Base-by-base conservation (phyloP, 2,329 filamentous ascomycete species). In the Neopestalotiopsis rosae region DNA sequence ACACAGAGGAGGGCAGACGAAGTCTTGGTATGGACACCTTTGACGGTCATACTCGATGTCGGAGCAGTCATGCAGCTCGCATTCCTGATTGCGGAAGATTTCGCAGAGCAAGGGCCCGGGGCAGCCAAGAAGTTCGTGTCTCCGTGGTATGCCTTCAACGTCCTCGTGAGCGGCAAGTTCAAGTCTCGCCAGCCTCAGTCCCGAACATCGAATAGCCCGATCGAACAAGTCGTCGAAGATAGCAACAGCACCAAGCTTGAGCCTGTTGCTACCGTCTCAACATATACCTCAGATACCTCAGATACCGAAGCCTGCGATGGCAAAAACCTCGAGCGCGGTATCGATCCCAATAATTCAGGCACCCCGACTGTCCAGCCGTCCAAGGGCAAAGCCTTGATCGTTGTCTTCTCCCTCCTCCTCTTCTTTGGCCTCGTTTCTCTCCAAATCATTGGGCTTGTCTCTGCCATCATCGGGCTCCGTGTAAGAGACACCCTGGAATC, bases 31-130 rank as follows among this genome's bases (percentile, higher is more conserved):
- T 72, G 71, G 71, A 67, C 69, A 68, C 69, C 71, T 1, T 45
- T 71, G 65, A 52, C 69, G 1, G 68, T 72, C 32, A 67, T 71
- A 6, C 68, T 72, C 9, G 71, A 72, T 38, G 57, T 72, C 13
- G 71, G 71, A 6, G 68, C 69, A 13, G 69, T 71, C 61, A 72
- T 72, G 69, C 71, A 72, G 68, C 71, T 72, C 24, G 67, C 67
- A 10, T 71, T 67, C 45, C 65, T 72, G n/a, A 58, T 71, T 1
- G 49, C 70, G 2, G 59, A 69, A 45, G 65, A 71, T 12, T 17
- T 57, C 45, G 49, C 49, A 17, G 49, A 57, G 49, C 56, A 57
- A 52, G 24, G 24, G 13, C n/a, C 34, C 34, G n/a, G n/a, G 32
- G 42, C 52, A 4, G 24, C 59, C 34, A 62, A 32, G 4, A 14